Percentiles rank a stretch among this genome's conserved stretches.
Conservation (phyloP, 495 filamentous ascomycete genomes). For the Neurospora pannonica region DNA sequence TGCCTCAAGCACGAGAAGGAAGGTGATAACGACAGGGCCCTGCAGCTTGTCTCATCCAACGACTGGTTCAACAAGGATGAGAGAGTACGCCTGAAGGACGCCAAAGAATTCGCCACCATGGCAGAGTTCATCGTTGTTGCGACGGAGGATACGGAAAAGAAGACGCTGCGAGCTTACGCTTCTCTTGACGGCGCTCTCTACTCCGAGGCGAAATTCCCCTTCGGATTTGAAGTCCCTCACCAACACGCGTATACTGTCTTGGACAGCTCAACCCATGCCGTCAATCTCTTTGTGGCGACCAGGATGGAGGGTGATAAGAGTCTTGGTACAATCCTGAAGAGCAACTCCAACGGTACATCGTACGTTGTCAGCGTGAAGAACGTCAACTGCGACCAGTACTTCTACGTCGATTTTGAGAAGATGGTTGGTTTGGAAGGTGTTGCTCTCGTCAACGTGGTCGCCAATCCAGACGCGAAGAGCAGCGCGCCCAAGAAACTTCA, state of each 20-base stretch:
- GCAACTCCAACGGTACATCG: conserved; percentile 93
- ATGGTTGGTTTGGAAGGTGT: conserved; percentile 87
- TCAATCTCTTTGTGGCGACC: conserved; percentile 85
- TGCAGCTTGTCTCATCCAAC: conserved; percentile 61
- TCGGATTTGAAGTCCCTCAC: conserved; percentile 62
- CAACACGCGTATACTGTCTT: conserved; percentile 84
- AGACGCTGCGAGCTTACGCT: conserved; percentile 64
- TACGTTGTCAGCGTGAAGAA: conserved; percentile 72
- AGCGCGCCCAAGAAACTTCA: conserved; percentile 64
- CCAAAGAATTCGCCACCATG: conserved; percentile 85
- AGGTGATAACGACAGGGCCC: conserved; percentile 48
- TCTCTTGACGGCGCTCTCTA: conserved; percentile 77
- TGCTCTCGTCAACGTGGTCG: conserved; percentile 73
- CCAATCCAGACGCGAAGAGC: conserved; percentile 56
- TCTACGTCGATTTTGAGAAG: conserved; percentile 94
- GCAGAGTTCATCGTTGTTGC: conserved; percentile 91
- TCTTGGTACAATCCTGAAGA: conserved; percentile 88
- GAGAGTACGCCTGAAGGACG: conserved; percentile 47
- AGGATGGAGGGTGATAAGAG: conserved; percentile 47
- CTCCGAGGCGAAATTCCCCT: conserved; percentile 76
- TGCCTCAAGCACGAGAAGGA: conserved; percentile 68
- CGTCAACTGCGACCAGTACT: conserved; percentile 65
- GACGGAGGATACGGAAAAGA: conserved; percentile 51
- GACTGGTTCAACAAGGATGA: conserved; percentile 59
- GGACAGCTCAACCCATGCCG: conserved; percentile 81